Percentiles rank a stretch among this genome's conserved stretches.
Conservation (phyloP, 2,329 filamentous ascomycete genomes). For the Myotisia sp. region DNA sequence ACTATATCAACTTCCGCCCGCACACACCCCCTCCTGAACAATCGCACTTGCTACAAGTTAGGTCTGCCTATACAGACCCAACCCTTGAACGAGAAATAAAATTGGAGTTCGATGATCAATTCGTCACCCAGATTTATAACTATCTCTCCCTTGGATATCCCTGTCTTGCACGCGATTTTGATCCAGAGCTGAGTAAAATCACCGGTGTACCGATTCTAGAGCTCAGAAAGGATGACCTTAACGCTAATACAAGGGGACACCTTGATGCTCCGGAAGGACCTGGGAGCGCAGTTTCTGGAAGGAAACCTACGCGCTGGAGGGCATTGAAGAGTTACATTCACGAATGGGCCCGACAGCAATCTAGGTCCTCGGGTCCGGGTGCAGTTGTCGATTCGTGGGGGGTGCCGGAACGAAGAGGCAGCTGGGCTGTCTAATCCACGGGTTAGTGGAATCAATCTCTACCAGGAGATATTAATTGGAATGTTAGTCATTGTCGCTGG, state of each 20-base stretch:
- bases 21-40: constrained; percentile 1
- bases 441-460: too few relatives aligned
- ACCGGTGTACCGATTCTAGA: constrained; percentile 54
- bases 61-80: constrained; percentile 5
- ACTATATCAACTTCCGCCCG: not conserved
- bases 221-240: constrained; percentile 56
- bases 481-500: too few relatives aligned
- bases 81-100: constrained; percentile 26
- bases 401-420: constrained; percentile 42
- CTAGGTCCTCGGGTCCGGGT: constrained; percentile 48
- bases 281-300: constrained; percentile 17
- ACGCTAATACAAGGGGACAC: constrained; percentile 55
- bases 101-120: constrained; percentile 63
- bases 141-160: constrained; percentile 90
- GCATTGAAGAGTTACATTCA: constrained; percentile 70
- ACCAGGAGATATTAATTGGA: too few relatives aligned
- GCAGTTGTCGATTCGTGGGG: constrained; percentile 50
- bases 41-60: not conserved
- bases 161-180: constrained; percentile 65
- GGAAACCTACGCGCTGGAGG: constrained; percentile 61
- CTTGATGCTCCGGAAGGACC: constrained; percentile 37
- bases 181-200: constrained; percentile 73
- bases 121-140: constrained; percentile 93
- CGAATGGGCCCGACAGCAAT: constrained; percentile 83
- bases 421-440: constrained; percentile 54